These are phyloP conservation scores for Neurospora crassa DNA, from an alignment of 2,329 filamentous ascomycete species.

Conservation along the genomic window DNA sequence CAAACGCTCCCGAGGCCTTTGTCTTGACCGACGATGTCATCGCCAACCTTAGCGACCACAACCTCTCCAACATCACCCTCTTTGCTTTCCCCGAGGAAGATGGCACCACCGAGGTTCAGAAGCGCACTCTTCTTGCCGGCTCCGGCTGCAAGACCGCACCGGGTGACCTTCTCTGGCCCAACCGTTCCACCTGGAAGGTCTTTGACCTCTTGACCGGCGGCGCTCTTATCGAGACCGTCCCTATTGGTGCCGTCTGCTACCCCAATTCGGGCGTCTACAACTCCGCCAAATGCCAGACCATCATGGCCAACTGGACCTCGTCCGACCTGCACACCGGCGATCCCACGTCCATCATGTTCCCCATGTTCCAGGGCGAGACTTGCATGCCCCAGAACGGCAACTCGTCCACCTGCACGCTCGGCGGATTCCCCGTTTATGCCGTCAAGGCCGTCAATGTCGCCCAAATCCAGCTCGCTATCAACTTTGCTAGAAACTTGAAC, in stretches of 20 bases:
- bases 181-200: constrained; percentile 21
- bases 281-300: constrained; percentile 20
- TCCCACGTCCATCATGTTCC: constrained; percentile 23
- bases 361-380: constrained; percentile 24
- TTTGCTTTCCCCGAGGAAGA: constrained; percentile 14
- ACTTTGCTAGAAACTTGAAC: constrained; percentile 30
- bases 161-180: constrained; percentile 23
- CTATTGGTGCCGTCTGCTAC: constrained; percentile 27
- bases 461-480: constrained; percentile 30
- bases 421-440: constrained; percentile 29
- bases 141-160: constrained; percentile 22
- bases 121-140: constrained; percentile 6
- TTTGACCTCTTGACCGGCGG: constrained; percentile 18
- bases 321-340: constrained; percentile 19
- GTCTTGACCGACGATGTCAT: constrained; percentile 23
- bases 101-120: neutral
- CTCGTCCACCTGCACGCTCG: constrained; percentile 24
- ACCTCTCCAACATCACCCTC: constrained; percentile 13
- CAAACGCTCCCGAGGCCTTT: neutral
- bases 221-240: constrained; percentile 25
- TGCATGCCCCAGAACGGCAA: constrained; percentile 22
- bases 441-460: constrained; percentile 27
- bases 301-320: constrained; percentile 19
- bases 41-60: constrained; percentile 22
- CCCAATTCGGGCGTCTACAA: constrained; percentile 20